Percentiles rank a stretch among this genome's conserved stretches.
Conservation (phyloP, 2,329 filamentous ascomycete genomes). For the Penicillium sp. region DNA sequence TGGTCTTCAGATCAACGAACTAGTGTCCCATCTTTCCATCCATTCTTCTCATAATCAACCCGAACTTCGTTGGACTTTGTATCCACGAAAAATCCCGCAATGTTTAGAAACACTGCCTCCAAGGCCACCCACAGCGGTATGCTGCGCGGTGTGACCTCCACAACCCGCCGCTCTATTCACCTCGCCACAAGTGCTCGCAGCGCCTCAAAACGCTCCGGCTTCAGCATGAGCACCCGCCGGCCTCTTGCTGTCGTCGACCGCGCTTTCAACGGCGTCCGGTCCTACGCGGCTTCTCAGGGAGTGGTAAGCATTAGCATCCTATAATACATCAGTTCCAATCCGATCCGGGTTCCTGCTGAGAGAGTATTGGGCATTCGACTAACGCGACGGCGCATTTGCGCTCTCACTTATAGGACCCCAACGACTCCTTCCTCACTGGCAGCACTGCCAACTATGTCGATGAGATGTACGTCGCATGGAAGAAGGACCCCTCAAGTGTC, state of each 20-base stretch:
- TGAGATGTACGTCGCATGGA: slow-evolving; percentile 99
- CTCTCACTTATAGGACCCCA: slow-evolving; percentile 64
- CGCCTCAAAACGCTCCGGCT: slow-evolving; percentile 36
- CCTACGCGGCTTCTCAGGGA: slow-evolving; percentile 62
- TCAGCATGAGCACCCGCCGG: slow-evolving; percentile 41
- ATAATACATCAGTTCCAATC: slow-evolving; percentile 5
- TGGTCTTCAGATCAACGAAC: slow-evolving; percentile 5
- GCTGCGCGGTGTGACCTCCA: slow-evolving; percentile 38
- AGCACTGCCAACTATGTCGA: slow-evolving; percentile 99
- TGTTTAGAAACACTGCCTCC: slow-evolving; percentile 42
- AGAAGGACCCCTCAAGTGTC: slow-evolving; percentile 86
- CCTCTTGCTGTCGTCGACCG: slow-evolving; percentile 46
- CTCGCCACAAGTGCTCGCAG: slow-evolving; percentile 34
- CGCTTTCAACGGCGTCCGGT: slow-evolving; percentile 45
- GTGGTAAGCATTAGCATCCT: slow-evolving; percentile 53
- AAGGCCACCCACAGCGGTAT: slow-evolving; percentile 42
- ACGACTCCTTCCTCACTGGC: slow-evolving; percentile 93
- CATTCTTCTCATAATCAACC: slow-evolving; percentile 6
- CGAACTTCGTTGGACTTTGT: slow-evolving; percentile 8
- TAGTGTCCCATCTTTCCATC: neutral
- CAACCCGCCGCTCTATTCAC: slow-evolving; percentile 35
- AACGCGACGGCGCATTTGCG: slow-evolving; percentile 25
- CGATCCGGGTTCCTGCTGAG: slow-evolving; percentile 9
- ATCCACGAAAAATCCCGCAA: slow-evolving; percentile 34
- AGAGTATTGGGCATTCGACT: slow-evolving; percentile 19